Evolutionary conservation across 208 protist species (phyloP).

Genomic region (Naegleria fowleri): DNA sequence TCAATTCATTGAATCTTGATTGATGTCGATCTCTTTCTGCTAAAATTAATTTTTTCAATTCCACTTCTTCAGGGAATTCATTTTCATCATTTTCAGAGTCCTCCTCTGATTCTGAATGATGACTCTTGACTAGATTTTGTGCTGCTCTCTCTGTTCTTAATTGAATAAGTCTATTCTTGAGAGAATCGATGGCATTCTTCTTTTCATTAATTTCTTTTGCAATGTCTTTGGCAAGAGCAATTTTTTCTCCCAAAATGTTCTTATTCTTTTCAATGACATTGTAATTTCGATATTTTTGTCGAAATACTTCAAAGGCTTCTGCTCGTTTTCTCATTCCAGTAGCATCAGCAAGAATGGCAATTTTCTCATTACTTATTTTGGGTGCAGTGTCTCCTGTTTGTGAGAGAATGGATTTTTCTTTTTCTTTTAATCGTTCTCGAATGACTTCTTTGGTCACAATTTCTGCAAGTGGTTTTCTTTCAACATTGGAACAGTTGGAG

Average conservation of each 20-base stretch:
- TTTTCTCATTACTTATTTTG: neutral
- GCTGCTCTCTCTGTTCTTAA: neutral
- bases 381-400: neutral
- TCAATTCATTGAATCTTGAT: neutral
- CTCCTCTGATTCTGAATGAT: neutral
- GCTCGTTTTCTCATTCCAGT: conserved; percentile 6
- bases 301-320: neutral
- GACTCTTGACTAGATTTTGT: neutral
- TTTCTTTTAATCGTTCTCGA: neutral
- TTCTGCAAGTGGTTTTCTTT: neutral
- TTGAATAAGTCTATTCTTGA: neutral
- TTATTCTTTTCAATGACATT: conserved; percentile 13
- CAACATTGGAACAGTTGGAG: neutral
- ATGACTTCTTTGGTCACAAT: neutral
- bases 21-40: neutral
- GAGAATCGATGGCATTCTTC: neutral
- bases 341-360: neutral
- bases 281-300: neutral
- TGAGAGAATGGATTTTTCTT: neutral
- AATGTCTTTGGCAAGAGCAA: neutral
- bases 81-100: neutral
- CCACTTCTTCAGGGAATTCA: neutral
- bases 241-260: neutral
- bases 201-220: neutral
- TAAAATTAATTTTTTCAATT: neutral